phyloP scores from a whole-genome alignment of 2,329 filamentous ascomycete species.

The Laburnicola sp. region DNA sequence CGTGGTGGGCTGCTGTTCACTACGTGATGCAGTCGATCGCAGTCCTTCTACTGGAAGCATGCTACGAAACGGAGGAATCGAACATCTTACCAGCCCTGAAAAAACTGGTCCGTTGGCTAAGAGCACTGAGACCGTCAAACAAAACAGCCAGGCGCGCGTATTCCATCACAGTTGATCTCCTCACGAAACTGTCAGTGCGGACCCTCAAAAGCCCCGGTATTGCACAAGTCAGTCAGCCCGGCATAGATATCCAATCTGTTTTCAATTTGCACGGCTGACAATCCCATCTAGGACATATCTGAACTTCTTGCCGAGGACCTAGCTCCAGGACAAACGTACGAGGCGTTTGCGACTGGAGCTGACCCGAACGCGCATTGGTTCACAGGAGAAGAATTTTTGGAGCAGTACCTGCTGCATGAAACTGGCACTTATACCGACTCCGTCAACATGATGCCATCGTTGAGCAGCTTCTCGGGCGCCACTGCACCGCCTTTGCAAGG shows the following conservation, averaged over 20 bases:
- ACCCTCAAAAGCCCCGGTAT: constrained; percentile 15
- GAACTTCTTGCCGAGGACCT: constrained; percentile 22
- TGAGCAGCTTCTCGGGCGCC: neutral
- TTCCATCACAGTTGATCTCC: constrained; percentile 18
- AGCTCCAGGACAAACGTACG: neutral
- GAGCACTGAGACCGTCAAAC: constrained; percentile 33
- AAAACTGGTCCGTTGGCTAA: constrained; percentile 40
- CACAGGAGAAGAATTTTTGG: constrained; percentile 6
- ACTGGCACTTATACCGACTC: neutral
- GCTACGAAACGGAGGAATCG: constrained; percentile 28
- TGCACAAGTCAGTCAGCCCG: neutral
- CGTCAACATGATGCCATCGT: neutral
- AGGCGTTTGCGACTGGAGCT: neutral
- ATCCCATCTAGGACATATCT: constrained; percentile 15
- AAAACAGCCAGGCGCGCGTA: constrained; percentile 39
- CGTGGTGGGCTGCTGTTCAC: constrained; percentile 49
- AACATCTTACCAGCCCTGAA: constrained; percentile 30
- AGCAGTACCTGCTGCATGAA: neutral
- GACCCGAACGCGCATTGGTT: neutral
- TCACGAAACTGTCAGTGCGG: constrained; percentile 17
- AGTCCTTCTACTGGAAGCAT: constrained; percentile 44
- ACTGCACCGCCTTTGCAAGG: constrained; percentile 10
- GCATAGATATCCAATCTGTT: neutral
- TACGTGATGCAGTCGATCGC: constrained; percentile 45
- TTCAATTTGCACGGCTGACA: neutral